phyloP scores from a whole-genome alignment of 257 asterid genomes.

The Knoxia roxburghii region DNA sequence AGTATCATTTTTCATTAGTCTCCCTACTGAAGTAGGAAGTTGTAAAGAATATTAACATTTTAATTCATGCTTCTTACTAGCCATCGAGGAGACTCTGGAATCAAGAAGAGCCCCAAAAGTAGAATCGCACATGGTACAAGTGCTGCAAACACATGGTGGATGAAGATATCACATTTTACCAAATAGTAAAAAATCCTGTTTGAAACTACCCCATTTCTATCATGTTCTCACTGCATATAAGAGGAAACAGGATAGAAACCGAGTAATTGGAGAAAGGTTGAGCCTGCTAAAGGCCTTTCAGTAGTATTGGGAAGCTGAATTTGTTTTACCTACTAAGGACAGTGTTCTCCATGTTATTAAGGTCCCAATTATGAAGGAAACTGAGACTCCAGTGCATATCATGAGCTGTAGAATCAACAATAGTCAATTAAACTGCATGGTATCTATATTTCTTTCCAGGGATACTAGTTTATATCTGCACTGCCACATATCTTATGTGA shows the following conservation, averaged over 20 bases:
- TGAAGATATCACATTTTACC: slow-evolving; percentile 13
- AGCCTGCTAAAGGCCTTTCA: neutral
- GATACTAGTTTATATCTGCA: too few species aligned
- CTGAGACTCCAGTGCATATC: slow-evolving; percentile 78
- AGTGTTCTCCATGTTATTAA: slow-evolving; percentile 65
- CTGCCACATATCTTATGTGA: neutral
- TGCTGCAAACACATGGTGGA: slow-evolving; percentile 40
- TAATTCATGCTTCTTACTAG: slow-evolving; percentile 42
- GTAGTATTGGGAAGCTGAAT: neutral
- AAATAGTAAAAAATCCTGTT: neutral
- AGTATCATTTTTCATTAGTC: neutral
- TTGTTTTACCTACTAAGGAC: slow-evolving; percentile 58
- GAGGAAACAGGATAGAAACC: too few species aligned
- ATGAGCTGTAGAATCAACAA: slow-evolving; percentile 50
- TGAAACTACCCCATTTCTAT: too few species aligned
- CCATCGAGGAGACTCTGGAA: slow-evolving; percentile 97
- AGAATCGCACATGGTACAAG: slow-evolving; percentile 68
- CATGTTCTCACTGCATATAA: too few species aligned
- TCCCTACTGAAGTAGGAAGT: neutral
- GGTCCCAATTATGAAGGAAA: slow-evolving; percentile 85
- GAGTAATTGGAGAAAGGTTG: too few species aligned
- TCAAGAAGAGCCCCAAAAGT: slow-evolving; percentile 56
- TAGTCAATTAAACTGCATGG: slow-evolving; percentile 7
- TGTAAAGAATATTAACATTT: neutral
- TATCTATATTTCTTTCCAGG: neutral